phyloP scores from a whole-genome alignment of 306 rosid genomes.

The Castanea crenata region DNA sequence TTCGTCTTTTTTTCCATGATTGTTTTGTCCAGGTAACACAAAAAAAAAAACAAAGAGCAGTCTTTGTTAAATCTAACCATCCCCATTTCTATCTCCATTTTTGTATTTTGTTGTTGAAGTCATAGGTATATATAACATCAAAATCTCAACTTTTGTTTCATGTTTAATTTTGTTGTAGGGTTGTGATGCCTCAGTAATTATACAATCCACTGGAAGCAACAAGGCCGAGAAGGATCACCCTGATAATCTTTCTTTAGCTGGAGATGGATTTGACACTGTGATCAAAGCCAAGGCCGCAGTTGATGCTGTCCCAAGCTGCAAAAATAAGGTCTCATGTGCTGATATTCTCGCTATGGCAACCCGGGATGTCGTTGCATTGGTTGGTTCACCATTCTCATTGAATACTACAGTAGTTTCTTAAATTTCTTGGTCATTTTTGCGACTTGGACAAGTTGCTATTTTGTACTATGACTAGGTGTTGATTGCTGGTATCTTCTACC shows the following conservation, averaged over 20 bases:
- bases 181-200: constrained; percentile 66
- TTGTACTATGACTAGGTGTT: background rate
- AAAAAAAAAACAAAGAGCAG: background rate
- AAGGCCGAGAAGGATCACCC: constrained; percentile 79
- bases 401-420: background rate
- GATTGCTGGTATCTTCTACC: background rate
- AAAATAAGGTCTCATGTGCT: constrained; percentile 78
- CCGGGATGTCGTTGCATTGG: constrained; percentile 69
- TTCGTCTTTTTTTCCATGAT: constrained; percentile 94
- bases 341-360: constrained; percentile 84
- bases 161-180: constrained; percentile 38
- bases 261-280: constrained; percentile 86
- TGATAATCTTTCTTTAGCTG: constrained; percentile 77
- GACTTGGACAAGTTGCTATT: background rate
- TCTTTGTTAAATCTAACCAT: background rate
- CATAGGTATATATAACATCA: background rate
- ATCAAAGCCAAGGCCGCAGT: constrained; percentile 73
- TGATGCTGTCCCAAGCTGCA: constrained; percentile 61
- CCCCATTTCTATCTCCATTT: background rate
- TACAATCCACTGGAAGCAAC: constrained; percentile 47
- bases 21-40: constrained; percentile 70
- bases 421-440: background rate
- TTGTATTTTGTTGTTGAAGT: background rate
- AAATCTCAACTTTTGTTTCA: background rate
- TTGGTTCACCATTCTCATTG: constrained; percentile 10